Evolutionary conservation across 2,329 filamentous ascomycete genomes (phyloP).

Genomic region (Xylaria polymorpha): DNA sequence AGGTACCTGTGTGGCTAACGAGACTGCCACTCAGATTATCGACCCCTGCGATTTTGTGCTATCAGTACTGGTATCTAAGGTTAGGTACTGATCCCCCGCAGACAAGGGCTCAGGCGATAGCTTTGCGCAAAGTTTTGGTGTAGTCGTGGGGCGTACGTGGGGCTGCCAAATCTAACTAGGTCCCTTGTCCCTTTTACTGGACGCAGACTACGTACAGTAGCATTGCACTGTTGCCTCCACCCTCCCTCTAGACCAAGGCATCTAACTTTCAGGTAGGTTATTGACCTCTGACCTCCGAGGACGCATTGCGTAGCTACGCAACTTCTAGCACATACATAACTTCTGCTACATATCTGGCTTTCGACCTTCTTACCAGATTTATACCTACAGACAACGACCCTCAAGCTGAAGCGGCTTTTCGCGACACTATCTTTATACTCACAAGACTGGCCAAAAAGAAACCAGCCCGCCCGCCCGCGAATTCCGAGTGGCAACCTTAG

Average conservation of each 20-base stretch:
- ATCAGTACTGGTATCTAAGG: no score
- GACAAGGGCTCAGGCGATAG: no score
- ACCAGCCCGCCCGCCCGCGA: neutral
- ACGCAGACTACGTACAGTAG: neutral
- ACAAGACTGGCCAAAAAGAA: neutral
- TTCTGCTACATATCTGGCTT: conserved; percentile 1
- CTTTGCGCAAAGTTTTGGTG: no score
- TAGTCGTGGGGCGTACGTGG: no score
- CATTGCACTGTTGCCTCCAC: conserved; percentile 13
- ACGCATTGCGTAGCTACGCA: conserved; percentile 8
- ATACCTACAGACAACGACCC: neutral
- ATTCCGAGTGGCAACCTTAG: conserved; percentile 11
- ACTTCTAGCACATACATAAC: conserved; percentile 12
- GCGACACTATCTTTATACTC: neutral
- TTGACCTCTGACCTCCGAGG: conserved; percentile 17
- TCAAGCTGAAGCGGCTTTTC: neutral
- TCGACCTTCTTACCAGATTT: neutral
- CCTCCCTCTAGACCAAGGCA: conserved; percentile 7
- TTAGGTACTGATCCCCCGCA: no score
- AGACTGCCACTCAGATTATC: no score
- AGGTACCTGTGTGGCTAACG: no score
- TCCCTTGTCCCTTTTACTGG: neutral
- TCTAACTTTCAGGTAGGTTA: conserved; percentile 2
- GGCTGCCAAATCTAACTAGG: neutral
- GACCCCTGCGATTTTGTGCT: no score